Evolutionary conservation across 2,329 filamentous ascomycete species (phyloP).

Genomic region (Didymella pinodella): DNA sequence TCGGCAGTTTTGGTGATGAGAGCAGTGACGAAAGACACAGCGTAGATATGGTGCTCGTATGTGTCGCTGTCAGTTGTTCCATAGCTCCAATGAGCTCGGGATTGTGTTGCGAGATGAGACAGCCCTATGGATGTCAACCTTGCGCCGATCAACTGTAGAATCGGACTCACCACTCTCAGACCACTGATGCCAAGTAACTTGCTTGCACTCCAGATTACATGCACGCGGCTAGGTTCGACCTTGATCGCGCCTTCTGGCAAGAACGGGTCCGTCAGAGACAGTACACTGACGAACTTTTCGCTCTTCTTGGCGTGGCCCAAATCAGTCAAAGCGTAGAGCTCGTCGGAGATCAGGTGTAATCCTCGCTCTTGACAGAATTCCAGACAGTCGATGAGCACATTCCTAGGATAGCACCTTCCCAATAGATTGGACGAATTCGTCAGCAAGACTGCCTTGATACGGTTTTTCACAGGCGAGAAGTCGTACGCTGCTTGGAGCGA

Average conservation of each 20-base stretch:
- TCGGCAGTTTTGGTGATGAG: background rate
- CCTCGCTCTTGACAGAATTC: background rate
- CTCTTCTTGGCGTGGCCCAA: background rate
- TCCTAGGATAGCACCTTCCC: background rate
- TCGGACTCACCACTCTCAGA: background rate
- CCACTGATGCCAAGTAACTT: background rate
- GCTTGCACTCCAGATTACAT: background rate
- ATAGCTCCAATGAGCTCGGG: background rate
- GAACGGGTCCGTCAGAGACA: background rate
- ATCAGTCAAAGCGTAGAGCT: background rate
- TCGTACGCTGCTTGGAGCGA: background rate
- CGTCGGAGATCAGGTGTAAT: background rate
- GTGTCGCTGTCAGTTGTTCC: background rate
- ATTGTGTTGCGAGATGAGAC: background rate
- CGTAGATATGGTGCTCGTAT: background rate
- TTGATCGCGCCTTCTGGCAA: background rate
- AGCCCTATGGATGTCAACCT: background rate
- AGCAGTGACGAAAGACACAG: background rate
- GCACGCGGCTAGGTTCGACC: background rate
- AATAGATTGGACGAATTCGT: background rate
- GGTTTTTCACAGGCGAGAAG: background rate
- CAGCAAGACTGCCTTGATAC: background rate
- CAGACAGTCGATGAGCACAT: background rate
- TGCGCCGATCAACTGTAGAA: background rate
- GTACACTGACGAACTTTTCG: background rate